Evolutionary conservation across 78 protist species (phyloP), one percentile per base, ranked within the genome.

Genomic region (Emiliania huxleyi): DNA sequence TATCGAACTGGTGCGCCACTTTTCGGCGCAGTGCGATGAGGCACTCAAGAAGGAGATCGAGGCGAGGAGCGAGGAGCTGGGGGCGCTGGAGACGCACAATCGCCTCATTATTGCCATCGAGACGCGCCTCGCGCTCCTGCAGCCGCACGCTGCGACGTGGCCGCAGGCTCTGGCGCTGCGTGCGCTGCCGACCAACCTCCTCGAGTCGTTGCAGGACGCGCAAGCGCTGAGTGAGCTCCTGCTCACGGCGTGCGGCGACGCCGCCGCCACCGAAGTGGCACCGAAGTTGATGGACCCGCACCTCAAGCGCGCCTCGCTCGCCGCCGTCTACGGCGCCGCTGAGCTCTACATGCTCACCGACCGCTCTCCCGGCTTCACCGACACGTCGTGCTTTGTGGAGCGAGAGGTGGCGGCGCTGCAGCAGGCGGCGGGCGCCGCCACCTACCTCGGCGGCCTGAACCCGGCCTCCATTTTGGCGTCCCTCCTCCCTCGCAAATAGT

Each of bases 121-220:
- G 85, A 21, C 85, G 35, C 44, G 85, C 35, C 85, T 77, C 35
- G 3, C 0, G 33, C 37, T 40, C 46, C 35, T 77, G 29, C 35
- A 18, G 4, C 44, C 85, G n/a, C 40, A 77, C 46, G 25, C 8
- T 19, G 15, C 42, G 18, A 40, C 44, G 26, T 77, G 85, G 85
- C 35, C 85, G 85, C 85, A 77, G 75, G 75, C 85, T 45, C 85
- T 77, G 29, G 85, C 85, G 42, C 29, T 77, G 48, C 44, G 46
- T 1, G 85, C 85, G 1, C 85, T 40, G 48, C 85, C 85, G 22
- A 22, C 85, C 42, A 77, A 77, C 85, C 25, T 77, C 18, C 46
- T n/a, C n/a, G n/a, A 77, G 48, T 21, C 49, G 42, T 3, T 40
- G 26, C 3, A 8, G 4, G 85, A 77, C 85, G 85, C 85, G 23